Percentiles rank a stretch among this genome's conserved stretches.
These are phyloP conservation scores for Aspergillus luchuensis DNA, from an alignment of 2,329 filamentous ascomycete species.

Conservation along the genomic window DNA sequence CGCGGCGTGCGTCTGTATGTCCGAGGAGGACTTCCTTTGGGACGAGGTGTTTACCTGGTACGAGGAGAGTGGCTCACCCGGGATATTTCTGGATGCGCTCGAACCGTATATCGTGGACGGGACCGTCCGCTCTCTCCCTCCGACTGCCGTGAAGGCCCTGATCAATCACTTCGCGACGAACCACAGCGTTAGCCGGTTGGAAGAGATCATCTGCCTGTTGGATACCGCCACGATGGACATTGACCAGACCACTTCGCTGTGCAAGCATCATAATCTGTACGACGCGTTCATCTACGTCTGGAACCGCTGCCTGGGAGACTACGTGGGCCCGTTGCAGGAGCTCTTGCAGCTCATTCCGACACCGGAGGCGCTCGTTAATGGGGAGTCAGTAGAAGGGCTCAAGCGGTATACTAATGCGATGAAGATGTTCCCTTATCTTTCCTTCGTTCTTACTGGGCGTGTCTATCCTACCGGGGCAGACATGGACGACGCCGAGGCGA, in stretches of 20 bases:
- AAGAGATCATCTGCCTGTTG: slow-evolving; percentile 93
- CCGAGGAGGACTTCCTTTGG: slow-evolving; percentile 81
- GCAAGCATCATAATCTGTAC: slow-evolving; percentile 88
- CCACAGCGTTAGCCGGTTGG: slow-evolving; percentile 74
- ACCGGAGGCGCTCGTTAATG: slow-evolving; percentile 31
- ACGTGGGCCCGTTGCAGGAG: slow-evolving; percentile 85
- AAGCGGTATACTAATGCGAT: slow-evolving; percentile 66
- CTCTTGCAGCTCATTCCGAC: slow-evolving; percentile 58
- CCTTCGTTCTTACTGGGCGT: slow-evolving; percentile 84
- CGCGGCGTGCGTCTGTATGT: slow-evolving; percentile 74
- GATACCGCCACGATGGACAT: slow-evolving; percentile 89
- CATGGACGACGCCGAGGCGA: slow-evolving; percentile 72
- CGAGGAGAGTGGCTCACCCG: slow-evolving; percentile 71
- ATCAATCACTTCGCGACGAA: slow-evolving; percentile 77
- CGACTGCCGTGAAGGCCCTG: slow-evolving; percentile 80
- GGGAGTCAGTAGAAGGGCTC: slow-evolving; percentile 57
- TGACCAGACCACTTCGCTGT: slow-evolving; percentile 86
- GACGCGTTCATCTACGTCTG: slow-evolving; percentile 96
- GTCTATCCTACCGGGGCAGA: slow-evolving; percentile 83
- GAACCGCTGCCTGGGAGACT: slow-evolving; percentile 88
- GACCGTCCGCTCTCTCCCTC: slow-evolving; percentile 73
- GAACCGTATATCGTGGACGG: slow-evolving; percentile 85
- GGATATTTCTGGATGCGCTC: slow-evolving; percentile 81
- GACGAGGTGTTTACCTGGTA: slow-evolving; percentile 90
- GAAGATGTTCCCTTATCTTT: slow-evolving; percentile 94